Evolutionary conservation across 2,329 filamentous ascomycete species (phyloP), one percentile per base, ranked within the genome.

Genomic region (Stagonosporopsis chrysanthemi): DNA sequence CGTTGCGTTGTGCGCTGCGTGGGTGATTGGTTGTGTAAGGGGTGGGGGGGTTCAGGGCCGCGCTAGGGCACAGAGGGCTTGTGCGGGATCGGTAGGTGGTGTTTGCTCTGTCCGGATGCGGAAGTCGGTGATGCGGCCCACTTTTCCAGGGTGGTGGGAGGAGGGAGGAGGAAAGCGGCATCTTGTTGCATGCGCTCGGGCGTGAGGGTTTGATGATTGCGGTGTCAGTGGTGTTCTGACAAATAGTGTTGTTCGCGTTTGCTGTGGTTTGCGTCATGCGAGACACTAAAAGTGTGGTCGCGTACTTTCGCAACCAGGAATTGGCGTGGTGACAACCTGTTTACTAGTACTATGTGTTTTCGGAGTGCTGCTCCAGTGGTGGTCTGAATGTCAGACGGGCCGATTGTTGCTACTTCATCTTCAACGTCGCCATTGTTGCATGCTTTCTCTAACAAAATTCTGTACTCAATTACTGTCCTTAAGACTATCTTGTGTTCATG

Each of bases 11-110:
- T 19, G 19, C 19, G 19, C 19, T 5, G n/a, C 5, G 36, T 9
- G 35, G 2, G 24, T 24, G 23, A 28, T 39, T 48, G 45, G 14
- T 17, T 35, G 26, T 26, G 33, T 28, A 36, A 24, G 50, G 46
- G 50, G 7, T 15, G 38, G 7, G n/a, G 8, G 35, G 46, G 50
- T 4, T 19, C 31, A 9, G 7, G 4, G 35, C 17, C 17, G 35
- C 35, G 35, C 36, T 39, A 22, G 2, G 36, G 17, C 14, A 42
- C 17, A 43, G 47, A 23, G 33, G 38, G 51, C 7, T n/a, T 12
- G 15, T 12, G 6, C 12, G 36, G 50, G 50, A 40, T 22, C 50
- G 35, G 42, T 53, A 40, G 40, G 50, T 40, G 50, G 50, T 53
- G 43, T 47, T 42, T 46, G 50, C 50, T 15, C 42, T 29, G 33